A percentile compares a stretch with the other conserved stretches of the same genome.
These are phyloP conservation scores for Calonectria montana DNA, from an alignment of 2,329 filamentous ascomycete genomes.

Conservation along the genomic window DNA sequence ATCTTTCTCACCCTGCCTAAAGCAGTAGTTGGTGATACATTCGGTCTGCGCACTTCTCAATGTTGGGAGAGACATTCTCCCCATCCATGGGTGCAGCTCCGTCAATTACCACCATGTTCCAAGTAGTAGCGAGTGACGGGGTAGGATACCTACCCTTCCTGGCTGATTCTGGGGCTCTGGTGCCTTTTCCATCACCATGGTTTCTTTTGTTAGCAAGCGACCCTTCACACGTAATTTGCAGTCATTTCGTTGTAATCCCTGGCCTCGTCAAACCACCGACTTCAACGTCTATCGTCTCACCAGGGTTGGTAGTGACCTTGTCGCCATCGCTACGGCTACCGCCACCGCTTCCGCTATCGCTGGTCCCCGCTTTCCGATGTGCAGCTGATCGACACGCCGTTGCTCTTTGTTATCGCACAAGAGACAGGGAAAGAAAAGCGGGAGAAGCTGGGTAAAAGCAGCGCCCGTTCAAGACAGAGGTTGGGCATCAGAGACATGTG, in stretches of 20 bases:
- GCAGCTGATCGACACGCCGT: neutral
- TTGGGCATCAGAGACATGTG: neutral
- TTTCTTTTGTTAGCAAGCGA: slow-evolving; percentile 1
- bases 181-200: neutral
- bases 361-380: neutral
- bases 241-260: neutral
- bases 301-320: neutral
- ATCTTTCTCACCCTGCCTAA: neutral
- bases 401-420: neutral
- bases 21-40: neutral
- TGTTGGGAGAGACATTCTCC: neutral
- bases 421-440: slow-evolving; percentile 4
- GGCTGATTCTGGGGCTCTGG: neutral
- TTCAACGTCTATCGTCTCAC: neutral
- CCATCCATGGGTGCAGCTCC: neutral
- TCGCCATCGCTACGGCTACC: neutral
- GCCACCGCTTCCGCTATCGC: neutral
- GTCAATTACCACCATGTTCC: neutral
- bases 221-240: neutral
- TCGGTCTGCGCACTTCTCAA: neutral
- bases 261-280: neutral
- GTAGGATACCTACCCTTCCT: neutral
- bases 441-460: neutral
- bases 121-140: neutral
- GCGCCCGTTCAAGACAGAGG: neutral